These are phyloP conservation scores for Pseudocercospora fuligena DNA, from an alignment of 2,329 filamentous ascomycete species.

Conservation along the genomic window DNA sequence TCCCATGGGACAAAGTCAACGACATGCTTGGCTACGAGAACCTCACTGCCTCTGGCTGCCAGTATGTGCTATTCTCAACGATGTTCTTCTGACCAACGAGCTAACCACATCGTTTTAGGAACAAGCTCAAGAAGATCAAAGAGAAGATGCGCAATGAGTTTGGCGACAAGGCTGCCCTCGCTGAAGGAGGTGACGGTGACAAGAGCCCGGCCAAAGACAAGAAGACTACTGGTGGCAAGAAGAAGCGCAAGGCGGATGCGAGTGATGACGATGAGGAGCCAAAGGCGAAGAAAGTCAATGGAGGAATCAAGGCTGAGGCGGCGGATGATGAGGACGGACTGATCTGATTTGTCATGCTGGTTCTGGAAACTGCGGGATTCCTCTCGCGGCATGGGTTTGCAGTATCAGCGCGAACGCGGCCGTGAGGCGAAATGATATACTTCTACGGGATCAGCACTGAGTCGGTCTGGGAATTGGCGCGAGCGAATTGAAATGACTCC, in stretches of 20 bases:
- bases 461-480: no score
- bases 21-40: slow-evolving; percentile 5
- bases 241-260: neutral
- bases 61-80: neutral
- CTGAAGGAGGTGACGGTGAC: neutral
- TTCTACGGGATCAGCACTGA: no score
- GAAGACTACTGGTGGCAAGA: neutral
- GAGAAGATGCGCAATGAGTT: neutral
- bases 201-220: neutral
- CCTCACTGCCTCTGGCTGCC: neutral
- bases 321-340: neutral
- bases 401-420: no score
- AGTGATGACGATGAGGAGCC: slow-evolving; percentile 2
- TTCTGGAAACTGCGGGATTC: neutral
- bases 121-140: slow-evolving; percentile 11
- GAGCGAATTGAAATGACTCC: no score
- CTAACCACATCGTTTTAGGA: neutral
- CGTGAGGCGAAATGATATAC: no score
- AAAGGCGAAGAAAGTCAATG: neutral
- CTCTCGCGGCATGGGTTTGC: no score
- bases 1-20: neutral
- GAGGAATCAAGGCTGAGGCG: neutral
- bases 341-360: neutral
- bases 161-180: neutral
- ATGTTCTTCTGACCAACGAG: no score